Evolutionary conservation across 345 rosid genomes (phyloP).

Genomic region (Psidium friedrichsthalianum): DNA sequence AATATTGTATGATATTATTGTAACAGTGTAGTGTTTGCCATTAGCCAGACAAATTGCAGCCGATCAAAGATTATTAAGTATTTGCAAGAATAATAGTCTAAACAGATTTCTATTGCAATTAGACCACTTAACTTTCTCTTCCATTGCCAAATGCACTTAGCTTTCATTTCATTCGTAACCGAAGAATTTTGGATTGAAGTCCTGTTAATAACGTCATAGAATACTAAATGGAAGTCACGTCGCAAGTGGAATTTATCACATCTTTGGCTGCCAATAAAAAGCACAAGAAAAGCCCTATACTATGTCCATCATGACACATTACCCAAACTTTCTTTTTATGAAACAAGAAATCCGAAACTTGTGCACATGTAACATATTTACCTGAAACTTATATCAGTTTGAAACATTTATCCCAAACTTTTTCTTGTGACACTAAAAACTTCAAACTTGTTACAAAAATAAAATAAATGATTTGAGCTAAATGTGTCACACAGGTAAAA

Average conservation of each 20-base stretch:
- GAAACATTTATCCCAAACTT: too few relatives aligned
- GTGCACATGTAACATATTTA: too few relatives aligned
- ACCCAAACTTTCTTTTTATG: too few relatives aligned
- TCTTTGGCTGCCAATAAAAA: background rate
- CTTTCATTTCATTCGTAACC: background rate
- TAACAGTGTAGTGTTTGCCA: background rate
- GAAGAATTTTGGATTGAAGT: background rate
- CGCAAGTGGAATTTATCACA: background rate
- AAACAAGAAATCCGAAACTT: too few relatives aligned
- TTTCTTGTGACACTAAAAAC: too few relatives aligned
- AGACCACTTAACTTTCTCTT: background rate
- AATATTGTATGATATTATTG: background rate
- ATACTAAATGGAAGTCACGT: background rate
- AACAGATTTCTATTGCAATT: background rate
- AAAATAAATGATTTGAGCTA: too few relatives aligned
- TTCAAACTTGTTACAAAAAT: too few relatives aligned
- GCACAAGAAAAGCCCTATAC: too few relatives aligned
- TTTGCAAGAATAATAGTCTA: background rate
- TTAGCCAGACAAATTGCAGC: background rate
- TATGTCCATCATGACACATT: too few relatives aligned
- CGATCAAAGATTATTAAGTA: background rate
- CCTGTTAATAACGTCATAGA: background rate
- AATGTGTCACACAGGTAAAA: too few relatives aligned
- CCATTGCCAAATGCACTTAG: background rate
- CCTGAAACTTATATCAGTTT: too few relatives aligned